A percentile compares a stretch with the other conserved stretches of the same genome.
Conservation (phyloP, 371 early-diverging fungal genomes). For the Massospora cicadina region DNA sequence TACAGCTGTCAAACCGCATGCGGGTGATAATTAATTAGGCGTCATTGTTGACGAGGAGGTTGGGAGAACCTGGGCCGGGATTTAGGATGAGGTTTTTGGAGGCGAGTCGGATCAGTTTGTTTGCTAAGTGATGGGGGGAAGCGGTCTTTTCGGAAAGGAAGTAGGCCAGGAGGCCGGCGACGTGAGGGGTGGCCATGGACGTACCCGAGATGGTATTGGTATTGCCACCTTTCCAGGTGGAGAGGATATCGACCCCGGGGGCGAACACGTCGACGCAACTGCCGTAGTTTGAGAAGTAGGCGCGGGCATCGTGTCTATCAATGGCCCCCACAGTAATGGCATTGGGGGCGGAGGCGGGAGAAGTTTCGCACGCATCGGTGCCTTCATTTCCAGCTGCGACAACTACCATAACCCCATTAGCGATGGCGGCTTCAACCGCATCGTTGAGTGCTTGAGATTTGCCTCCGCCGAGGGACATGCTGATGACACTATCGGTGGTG, state of each 20-base stretch:
- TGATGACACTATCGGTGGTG: conserved; percentile 7
- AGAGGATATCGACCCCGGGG: conserved; percentile 13
- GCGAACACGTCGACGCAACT: conserved; percentile 17
- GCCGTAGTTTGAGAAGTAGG: conserved; percentile 20
- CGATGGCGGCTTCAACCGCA: conserved; percentile 15
- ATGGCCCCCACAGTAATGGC: conserved; percentile 33
- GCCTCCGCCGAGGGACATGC: conserved; percentile 16
- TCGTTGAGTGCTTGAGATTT: conserved; percentile 13
- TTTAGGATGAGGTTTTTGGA: neutral
- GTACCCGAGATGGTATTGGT: conserved; percentile 38
- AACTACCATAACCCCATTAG: conserved; percentile 19
- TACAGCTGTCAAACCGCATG: no score
- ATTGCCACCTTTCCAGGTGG: conserved; percentile 22
- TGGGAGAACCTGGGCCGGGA: no score
- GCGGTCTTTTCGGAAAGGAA: conserved; percentile 20
- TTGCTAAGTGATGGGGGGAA: conserved; percentile 15
- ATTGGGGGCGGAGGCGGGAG: conserved; percentile 25
- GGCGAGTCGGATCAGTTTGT: neutral
- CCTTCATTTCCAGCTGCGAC: conserved; percentile 43
- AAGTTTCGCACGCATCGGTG: conserved; percentile 26
- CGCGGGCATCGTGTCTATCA: conserved; percentile 14
- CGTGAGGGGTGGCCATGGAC: conserved; percentile 60
- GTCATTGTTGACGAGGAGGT: no score
- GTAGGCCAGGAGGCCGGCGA: conserved; percentile 29
- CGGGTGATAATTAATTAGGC: no score